Conservation (phyloP, 345 rosid species). For the Boechera stricta region DNA sequence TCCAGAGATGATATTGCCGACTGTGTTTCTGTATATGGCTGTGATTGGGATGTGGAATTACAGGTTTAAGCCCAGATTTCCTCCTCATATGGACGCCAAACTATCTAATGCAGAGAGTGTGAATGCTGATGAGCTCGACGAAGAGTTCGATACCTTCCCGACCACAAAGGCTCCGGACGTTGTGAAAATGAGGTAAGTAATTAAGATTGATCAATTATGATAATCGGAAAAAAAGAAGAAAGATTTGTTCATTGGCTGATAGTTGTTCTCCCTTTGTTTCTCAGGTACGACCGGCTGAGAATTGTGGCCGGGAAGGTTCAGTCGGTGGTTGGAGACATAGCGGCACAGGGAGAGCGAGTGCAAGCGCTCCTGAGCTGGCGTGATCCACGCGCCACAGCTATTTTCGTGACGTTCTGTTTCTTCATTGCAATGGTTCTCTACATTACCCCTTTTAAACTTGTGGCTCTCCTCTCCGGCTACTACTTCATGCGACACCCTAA, state of each 20-base stretch:
- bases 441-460: slow-evolving; percentile 79
- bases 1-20: slow-evolving; percentile 54
- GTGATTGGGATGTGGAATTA: slow-evolving; percentile 50
- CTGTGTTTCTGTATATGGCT: slow-evolving; percentile 51
- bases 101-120: slow-evolving; percentile 68
- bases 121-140: slow-evolving; percentile 83
- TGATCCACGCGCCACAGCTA: slow-evolving; percentile 85
- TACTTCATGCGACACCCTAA: slow-evolving; percentile 87
- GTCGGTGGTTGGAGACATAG: slow-evolving; percentile 86
- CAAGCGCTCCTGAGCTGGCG: slow-evolving; percentile 91
- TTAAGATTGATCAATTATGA: neutral
- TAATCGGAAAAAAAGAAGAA: neutral
- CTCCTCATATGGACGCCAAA: slow-evolving; percentile 90
- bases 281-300: slow-evolving; percentile 76
- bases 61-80: slow-evolving; percentile 52
- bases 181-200: slow-evolving; percentile 58
- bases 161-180: slow-evolving; percentile 54
- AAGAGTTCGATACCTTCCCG: slow-evolving; percentile 89
- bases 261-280: neutral
- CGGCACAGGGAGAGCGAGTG: slow-evolving; percentile 86
- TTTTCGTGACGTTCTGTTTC: slow-evolving; percentile 75
- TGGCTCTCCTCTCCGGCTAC: slow-evolving; percentile 63
- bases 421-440: slow-evolving; percentile 71
- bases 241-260: neutral
- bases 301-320: slow-evolving; percentile 79